phyloP scores from a whole-genome alignment of 2,329 filamentous ascomycete genomes.

The Penicillium brasilianum region DNA sequence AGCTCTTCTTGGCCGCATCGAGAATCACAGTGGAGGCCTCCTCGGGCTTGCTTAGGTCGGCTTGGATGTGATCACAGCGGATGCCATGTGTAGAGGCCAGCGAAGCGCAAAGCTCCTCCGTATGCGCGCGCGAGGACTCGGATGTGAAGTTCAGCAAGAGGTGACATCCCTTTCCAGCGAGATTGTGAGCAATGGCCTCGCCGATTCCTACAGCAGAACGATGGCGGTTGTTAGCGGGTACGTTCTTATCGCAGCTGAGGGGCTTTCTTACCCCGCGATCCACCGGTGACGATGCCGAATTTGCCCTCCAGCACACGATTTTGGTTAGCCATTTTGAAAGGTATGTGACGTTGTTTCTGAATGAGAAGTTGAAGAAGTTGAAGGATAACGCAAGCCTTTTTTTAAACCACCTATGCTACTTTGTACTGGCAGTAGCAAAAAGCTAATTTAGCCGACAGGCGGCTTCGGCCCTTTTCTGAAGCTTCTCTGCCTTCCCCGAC shows the following conservation, averaged over 20 bases:
- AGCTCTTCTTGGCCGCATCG: conserved; percentile 62
- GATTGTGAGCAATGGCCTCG: conserved; percentile 68
- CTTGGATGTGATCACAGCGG: conserved; percentile 67
- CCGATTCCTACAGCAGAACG: conserved; percentile 69
- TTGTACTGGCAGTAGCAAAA: conserved; percentile 11
- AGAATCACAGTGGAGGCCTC: conserved; percentile 65
- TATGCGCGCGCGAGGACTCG: conserved; percentile 60
- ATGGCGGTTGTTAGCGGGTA: conserved; percentile 4
- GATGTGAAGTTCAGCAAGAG: conserved; percentile 75
- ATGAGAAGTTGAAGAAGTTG: not conserved
- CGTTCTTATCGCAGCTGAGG: conserved; percentile 1
- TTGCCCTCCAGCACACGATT: conserved; percentile 68
- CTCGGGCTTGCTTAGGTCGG: conserved; percentile 68
- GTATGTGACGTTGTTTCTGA: not conserved
- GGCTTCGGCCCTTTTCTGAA: conserved; percentile 9
- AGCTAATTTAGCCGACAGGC: conserved; percentile 25
- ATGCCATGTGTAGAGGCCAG: conserved; percentile 64
- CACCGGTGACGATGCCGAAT: conserved; percentile 78
- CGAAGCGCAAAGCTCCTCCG: conserved; percentile 59
- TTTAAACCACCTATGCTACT: conserved; percentile 1
- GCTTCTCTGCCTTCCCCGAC: conserved; percentile 9
- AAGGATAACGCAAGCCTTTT: conserved; percentile 14
- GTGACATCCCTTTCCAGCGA: conserved; percentile 73
- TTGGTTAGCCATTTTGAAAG: conserved; percentile 21
- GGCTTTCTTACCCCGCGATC: conserved; percentile 67